These are phyloP conservation scores for Tylopilus intermedius DNA, from an alignment of 768 basidiomycete species.

Conservation along the genomic window DNA sequence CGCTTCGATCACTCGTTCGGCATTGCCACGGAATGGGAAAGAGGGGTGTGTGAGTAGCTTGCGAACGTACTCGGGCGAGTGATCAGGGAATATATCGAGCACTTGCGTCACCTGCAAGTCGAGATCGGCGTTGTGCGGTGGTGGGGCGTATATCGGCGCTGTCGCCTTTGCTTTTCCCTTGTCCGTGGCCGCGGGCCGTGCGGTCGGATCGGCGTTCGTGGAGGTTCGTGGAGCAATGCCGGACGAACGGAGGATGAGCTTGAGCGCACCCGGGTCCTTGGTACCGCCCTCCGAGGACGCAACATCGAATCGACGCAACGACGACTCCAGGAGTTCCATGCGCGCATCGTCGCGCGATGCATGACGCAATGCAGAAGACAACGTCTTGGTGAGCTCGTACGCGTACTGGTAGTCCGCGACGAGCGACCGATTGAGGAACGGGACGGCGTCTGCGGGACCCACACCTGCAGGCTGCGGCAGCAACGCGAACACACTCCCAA, in stretches of 20 bases:
- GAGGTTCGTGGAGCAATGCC: constrained; percentile 36
- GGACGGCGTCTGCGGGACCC: constrained; percentile 30
- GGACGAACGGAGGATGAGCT: constrained; percentile 58
- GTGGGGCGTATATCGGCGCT: constrained; percentile 7
- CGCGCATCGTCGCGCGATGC: constrained; percentile 53
- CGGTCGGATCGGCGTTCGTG: constrained; percentile 29
- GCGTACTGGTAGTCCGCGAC: constrained; percentile 69
- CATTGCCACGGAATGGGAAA: constrained; percentile 46
- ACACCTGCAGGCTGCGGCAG: constrained; percentile 28
- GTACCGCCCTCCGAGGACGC: constrained; percentile 8
- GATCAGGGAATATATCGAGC: constrained; percentile 70
- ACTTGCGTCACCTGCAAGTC: constrained; percentile 64
- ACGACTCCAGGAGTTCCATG: constrained; percentile 51
- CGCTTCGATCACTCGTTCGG: constrained; percentile 63
- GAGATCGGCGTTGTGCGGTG: constrained; percentile 37
- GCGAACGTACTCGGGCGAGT: constrained; percentile 51
- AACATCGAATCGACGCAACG: constrained; percentile 40
- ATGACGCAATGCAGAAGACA: constrained; percentile 41
- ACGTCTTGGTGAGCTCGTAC: constrained; percentile 52
- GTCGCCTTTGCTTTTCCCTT: constrained; percentile 43
- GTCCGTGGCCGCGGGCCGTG: constrained; percentile 8
- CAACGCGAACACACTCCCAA: constrained; percentile 57
- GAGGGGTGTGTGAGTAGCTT: constrained; percentile 47
- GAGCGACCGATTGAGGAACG: constrained; percentile 65
- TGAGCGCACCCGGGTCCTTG: constrained; percentile 53